These are phyloP conservation scores for Fusarium nematophilum DNA, from an alignment of 2,329 filamentous ascomycete species.

Conservation along the genomic window DNA sequence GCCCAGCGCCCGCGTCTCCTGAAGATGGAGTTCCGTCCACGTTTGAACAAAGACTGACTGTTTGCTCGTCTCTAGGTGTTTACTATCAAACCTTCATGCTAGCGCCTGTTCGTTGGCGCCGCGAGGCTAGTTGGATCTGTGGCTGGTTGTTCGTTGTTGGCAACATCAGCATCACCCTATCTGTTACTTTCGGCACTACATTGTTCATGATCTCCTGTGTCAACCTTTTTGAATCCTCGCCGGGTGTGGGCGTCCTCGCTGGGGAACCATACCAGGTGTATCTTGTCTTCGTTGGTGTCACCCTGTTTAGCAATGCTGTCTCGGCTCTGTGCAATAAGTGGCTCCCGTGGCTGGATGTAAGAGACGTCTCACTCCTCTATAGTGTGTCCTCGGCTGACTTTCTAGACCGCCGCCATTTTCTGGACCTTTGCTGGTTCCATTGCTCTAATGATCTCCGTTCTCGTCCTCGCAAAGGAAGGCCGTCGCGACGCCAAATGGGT, in stretches of 20 bases:
- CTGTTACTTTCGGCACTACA: slow-evolving; percentile 75
- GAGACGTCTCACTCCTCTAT: slow-evolving; percentile 42
- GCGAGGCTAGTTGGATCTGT: slow-evolving; percentile 75
- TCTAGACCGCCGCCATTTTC: slow-evolving; percentile 75
- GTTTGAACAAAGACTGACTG: not conserved
- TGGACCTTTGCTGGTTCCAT: slow-evolving; percentile 80
- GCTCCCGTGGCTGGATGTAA: slow-evolving; percentile 76
- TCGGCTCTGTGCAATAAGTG: slow-evolving; percentile 75
- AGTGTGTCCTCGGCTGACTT: not conserved
- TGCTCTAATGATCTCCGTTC: slow-evolving; percentile 70
- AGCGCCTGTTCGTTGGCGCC: slow-evolving; percentile 69
- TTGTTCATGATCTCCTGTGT: slow-evolving; percentile 75
- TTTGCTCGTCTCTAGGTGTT: slow-evolving; percentile 53
- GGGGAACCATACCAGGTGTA: slow-evolving; percentile 62
- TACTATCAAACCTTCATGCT: slow-evolving; percentile 85
- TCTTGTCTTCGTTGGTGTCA: slow-evolving; percentile 78
- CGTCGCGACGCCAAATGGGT: slow-evolving; percentile 71
- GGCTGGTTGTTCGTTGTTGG: slow-evolving; percentile 74
- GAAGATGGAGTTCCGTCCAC: not conserved
- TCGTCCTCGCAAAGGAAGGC: slow-evolving; percentile 76
- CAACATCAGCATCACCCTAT: slow-evolving; percentile 76
- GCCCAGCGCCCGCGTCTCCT: too few species aligned
- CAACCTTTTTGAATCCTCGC: slow-evolving; percentile 62
- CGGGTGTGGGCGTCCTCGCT: slow-evolving; percentile 63
- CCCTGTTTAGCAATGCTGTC: slow-evolving; percentile 71